Evolutionary conservation across 1,284 basidiomycete genomes (phyloP).

Genomic region (Thelephora terrestris): DNA sequence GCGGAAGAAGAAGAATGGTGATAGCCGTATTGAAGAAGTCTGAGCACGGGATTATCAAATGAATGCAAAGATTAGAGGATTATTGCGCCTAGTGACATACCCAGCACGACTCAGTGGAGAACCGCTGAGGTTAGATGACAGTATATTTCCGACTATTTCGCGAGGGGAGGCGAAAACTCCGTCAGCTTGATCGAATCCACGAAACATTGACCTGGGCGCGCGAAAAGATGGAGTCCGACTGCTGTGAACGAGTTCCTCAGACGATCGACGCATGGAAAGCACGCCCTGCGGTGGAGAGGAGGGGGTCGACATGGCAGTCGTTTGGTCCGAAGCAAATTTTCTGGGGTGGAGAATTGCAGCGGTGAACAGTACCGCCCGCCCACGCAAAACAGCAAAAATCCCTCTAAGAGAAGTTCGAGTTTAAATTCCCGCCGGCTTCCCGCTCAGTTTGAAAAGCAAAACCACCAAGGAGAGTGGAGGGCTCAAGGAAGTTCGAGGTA

Average conservation of each 20-base stretch:
- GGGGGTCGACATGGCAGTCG: not conserved
- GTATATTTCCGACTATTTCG: conserved; percentile 10
- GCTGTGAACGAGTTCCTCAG: not conserved
- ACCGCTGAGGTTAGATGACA: conserved; percentile 22
- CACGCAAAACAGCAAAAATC: no score
- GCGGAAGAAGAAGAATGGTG: conserved; percentile 22
- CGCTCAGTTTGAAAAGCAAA: no score
- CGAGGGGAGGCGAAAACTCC: conserved; percentile 11
- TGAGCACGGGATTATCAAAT: conserved; percentile 6
- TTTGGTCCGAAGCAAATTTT: not conserved
- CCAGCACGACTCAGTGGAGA: conserved; percentile 42
- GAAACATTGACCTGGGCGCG: not conserved
- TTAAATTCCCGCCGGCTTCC: no score
- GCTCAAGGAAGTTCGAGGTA: no score
- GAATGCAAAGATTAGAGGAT: not conserved
- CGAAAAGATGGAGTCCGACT: not conserved
- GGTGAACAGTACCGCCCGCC: no score
- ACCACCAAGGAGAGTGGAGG: no score
- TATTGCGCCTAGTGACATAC: conserved; percentile 24
- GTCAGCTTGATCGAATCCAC: conserved; percentile 4
- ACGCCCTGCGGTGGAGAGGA: not conserved
- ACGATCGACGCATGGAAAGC: not conserved
- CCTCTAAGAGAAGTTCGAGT: no score
- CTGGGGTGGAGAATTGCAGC: no score
- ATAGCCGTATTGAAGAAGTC: conserved; percentile 26